A percentile compares a stretch with the other conserved stretches of the same genome.
These are phyloP conservation scores for Theobroma grandiflorum DNA, from an alignment of 441 rosid species.

Conservation along the genomic window DNA sequence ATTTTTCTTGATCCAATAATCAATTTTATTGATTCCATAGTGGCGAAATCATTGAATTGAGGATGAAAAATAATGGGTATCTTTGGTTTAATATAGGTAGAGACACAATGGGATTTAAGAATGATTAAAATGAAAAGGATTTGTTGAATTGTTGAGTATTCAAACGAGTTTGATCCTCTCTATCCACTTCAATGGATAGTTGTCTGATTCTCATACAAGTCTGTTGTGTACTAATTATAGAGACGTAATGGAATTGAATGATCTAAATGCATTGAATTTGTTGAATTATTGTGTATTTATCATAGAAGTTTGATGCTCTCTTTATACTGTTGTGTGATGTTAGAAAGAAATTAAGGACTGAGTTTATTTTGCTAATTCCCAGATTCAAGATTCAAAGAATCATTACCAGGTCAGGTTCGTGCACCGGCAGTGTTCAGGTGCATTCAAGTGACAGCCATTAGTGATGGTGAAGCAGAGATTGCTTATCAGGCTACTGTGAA, in stretches of 20 bases:
- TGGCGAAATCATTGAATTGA: neutral
- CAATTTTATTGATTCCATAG: neutral
- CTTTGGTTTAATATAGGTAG: neutral
- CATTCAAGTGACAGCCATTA: conserved; percentile 57
- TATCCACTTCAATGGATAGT: neutral
- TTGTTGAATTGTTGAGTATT: neutral
- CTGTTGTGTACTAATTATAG: too few relatives aligned
- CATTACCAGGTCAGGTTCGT: conserved; percentile 58
- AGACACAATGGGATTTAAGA: neutral
- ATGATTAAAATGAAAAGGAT: neutral
- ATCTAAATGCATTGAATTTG: neutral
- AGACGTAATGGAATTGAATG: neutral
- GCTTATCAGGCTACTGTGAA: conserved; percentile 66
- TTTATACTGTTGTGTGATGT: neutral
- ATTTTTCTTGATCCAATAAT: neutral
- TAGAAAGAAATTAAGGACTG: neutral
- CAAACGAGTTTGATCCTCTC: neutral
- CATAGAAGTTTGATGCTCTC: neutral
- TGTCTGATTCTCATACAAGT: neutral
- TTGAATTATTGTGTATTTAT: neutral
- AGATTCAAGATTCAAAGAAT: conserved; percentile 57
- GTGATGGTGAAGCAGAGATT: conserved; percentile 54
- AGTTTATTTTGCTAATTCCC: neutral
- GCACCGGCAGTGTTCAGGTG: conserved; percentile 61
- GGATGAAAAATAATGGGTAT: neutral